phyloP scores from a whole-genome alignment of 75 land plant genomes.

The Pinus taeda region DNA sequence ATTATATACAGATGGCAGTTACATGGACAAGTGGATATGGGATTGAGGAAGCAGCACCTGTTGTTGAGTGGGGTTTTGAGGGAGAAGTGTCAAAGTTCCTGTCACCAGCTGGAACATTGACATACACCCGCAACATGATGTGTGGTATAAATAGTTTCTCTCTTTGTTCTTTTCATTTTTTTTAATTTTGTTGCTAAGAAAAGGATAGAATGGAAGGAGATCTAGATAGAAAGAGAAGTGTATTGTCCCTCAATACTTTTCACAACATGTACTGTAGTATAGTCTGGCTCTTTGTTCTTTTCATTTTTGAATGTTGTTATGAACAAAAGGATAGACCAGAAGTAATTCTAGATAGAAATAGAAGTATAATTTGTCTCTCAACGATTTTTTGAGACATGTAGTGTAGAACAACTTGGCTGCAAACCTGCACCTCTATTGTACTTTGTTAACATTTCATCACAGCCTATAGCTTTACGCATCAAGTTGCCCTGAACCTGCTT shows the following conservation, averaged over 20 bases:
- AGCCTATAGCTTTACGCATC: not conserved
- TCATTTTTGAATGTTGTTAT: slow-evolving; percentile 1
- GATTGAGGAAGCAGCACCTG: slow-evolving; percentile 64
- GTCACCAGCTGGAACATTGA: slow-evolving; percentile 76
- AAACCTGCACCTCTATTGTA: not conserved
- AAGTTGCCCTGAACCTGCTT: not conserved
- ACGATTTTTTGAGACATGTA: not conserved
- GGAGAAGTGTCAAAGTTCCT: slow-evolving; percentile 18
- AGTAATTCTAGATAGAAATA: not conserved
- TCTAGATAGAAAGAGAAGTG: not conserved
- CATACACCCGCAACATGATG: slow-evolving; percentile 74
- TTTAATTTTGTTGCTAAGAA: not conserved
- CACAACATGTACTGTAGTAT: slow-evolving; percentile 6
- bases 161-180: not conserved
- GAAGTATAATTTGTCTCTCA: not conserved
- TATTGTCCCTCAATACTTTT: not conserved
- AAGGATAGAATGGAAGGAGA: not conserved
- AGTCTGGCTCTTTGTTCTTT: not conserved
- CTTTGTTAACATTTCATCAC: not conserved
- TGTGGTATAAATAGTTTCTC: slow-evolving; percentile 54
- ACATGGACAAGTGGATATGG: slow-evolving; percentile 99
- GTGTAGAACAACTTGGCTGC: not conserved
- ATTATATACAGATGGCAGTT: slow-evolving; percentile 72
- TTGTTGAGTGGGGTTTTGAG: slow-evolving; percentile 76
- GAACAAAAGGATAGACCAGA: not conserved